These are phyloP conservation scores for Annona squamosa DNA, from an alignment of 164 flowering plant genomes.

Conservation along the genomic window DNA sequence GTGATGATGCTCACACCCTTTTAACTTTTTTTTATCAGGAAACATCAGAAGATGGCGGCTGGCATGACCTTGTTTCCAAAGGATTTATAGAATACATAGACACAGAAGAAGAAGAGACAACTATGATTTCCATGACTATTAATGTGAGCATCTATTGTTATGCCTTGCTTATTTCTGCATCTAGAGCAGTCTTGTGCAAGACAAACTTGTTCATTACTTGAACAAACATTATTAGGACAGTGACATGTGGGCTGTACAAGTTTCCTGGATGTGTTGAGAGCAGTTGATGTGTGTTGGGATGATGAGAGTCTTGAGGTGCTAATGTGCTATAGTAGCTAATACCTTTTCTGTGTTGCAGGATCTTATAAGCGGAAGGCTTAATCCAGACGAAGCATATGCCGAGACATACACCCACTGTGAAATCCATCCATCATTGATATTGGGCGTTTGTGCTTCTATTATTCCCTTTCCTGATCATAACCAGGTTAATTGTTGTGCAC, in stretches of 20 bases:
- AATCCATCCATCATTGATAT: conserved; percentile 91
- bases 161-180: background rate
- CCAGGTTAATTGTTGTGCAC: conserved; percentile 44
- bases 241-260: too few relatives aligned
- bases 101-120: conserved; percentile 97
- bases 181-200: background rate
- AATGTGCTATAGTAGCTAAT: background rate
- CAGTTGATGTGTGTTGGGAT: too few relatives aligned
- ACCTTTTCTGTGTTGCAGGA: conserved; percentile 40
- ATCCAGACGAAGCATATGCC: conserved; percentile 82
- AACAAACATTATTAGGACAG: background rate
- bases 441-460: conserved; percentile 99
- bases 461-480: conserved; percentile 99
- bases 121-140: conserved; percentile 98
- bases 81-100: conserved; percentile 92
- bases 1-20: background rate
- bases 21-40: conserved; percentile 40
- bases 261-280: too few relatives aligned
- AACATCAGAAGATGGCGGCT: conserved; percentile 71
- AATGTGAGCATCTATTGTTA: conserved; percentile 40
- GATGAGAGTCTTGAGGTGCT: too few relatives aligned
- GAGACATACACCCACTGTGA: conserved; percentile 95
- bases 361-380: conserved; percentile 58
- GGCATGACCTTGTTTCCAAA: conserved; percentile 91
- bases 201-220: background rate